A percentile compares a stretch with the other conserved stretches of the same genome.
phyloP scores from a whole-genome alignment of 208 protist genomes.

The Strigomonas culicis region DNA sequence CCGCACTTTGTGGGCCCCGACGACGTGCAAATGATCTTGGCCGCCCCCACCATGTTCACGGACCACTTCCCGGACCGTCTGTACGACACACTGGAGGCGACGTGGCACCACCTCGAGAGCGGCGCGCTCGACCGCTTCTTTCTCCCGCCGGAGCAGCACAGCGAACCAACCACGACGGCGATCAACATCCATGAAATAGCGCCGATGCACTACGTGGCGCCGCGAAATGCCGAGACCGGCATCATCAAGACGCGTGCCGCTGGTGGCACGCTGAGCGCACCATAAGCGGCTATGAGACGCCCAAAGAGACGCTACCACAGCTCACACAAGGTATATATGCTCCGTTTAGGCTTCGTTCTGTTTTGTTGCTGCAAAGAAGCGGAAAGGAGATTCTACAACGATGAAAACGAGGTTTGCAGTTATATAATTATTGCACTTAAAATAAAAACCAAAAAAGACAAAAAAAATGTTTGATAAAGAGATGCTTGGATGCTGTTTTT shows the following conservation, averaged over 20 bases:
- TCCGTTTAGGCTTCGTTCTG: no score
- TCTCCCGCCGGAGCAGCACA: background rate
- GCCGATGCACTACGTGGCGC: constrained; percentile 22
- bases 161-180: background rate
- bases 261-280: no score
- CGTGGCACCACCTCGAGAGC: constrained; percentile 31
- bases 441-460: no score
- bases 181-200: constrained; percentile 8
- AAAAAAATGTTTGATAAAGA: no score
- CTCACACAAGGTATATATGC: no score
- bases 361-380: no score
- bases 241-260: background rate
- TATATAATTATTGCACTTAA: no score
- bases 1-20: constrained; percentile 43
- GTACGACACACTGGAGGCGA: constrained; percentile 41
- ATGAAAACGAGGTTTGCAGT: no score
- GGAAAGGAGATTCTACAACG: no score
- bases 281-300: no score
- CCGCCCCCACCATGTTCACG: constrained; percentile 68
- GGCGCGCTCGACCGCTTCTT: constrained; percentile 82
- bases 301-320: no score
- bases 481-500: background rate
- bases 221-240: background rate
- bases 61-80: constrained; percentile 88
- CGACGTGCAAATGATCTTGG: constrained; percentile 69